A percentile compares a stretch with the other conserved stretches of the same genome.
phyloP scores from a whole-genome alignment of 1,139 yeast species.

The Protomyces gravidus region DNA sequence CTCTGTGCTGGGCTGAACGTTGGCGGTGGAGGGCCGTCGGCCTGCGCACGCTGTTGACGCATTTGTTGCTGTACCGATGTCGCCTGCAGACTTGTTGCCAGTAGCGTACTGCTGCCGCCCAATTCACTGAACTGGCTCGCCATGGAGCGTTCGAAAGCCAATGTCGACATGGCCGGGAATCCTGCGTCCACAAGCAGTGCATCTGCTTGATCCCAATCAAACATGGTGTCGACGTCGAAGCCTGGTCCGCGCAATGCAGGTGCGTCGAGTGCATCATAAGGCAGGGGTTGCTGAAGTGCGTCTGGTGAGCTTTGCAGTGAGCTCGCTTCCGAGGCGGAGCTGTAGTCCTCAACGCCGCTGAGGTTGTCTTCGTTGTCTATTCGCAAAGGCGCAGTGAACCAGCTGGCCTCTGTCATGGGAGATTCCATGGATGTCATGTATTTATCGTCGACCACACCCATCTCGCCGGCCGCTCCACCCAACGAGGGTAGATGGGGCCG shows the following conservation, averaged over 20 bases:
- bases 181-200: slow-evolving; percentile 4
- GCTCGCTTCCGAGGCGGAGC: neutral
- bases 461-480: neutral
- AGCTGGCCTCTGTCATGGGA: slow-evolving; percentile 1
- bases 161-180: neutral
- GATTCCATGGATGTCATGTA: neutral
- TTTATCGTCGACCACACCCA: neutral
- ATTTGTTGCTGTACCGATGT: neutral
- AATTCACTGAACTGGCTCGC: neutral
- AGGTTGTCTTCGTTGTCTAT: neutral
- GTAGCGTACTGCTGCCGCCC: neutral
- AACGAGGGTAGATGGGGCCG: neutral
- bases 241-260: slow-evolving; percentile 4
- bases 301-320: slow-evolving; percentile 19
- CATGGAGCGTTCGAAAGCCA: neutral
- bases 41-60: neutral
- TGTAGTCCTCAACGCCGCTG: neutral
- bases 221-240: slow-evolving; percentile 14
- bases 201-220: slow-evolving; percentile 26
- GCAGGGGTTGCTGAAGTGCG: neutral
- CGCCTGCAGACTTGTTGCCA: neutral
- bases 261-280: slow-evolving; percentile 1
- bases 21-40: neutral
- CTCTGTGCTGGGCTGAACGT: neutral
- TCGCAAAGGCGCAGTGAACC: slow-evolving; percentile 1